Evolutionary conservation across 1,284 basidiomycete species (phyloP).

Genomic region (Cryptococcus sp.): DNA sequence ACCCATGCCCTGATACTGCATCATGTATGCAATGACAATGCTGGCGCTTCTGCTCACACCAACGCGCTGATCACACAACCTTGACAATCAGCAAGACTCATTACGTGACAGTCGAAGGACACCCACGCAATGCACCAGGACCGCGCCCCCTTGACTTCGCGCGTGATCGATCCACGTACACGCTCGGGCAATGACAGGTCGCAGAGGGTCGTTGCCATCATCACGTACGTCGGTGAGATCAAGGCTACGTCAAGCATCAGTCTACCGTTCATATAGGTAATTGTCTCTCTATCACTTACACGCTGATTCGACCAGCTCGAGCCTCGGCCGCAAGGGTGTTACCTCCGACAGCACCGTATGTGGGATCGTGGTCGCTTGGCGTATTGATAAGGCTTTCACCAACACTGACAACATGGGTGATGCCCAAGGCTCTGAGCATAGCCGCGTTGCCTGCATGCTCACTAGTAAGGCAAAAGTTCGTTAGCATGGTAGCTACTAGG

Average conservation of each 20-base stretch:
- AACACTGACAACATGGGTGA: constrained; percentile 95
- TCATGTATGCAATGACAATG: constrained; percentile 94
- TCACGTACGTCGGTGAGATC: constrained; percentile 60
- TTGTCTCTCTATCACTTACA: constrained; percentile 26
- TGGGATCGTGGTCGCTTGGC: constrained; percentile 27
- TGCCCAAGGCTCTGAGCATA: constrained; percentile 94
- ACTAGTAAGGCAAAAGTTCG: constrained; percentile 53
- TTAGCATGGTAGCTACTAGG: constrained; percentile 4
- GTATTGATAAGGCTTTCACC: constrained; percentile 64
- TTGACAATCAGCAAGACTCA: neutral
- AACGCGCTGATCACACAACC: constrained; percentile 60
- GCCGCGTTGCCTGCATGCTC: constrained; percentile 92
- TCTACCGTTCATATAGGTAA: neutral
- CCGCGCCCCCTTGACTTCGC: constrained; percentile 75
- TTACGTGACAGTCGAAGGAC: neutral
- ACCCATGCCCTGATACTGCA: constrained; percentile 85
- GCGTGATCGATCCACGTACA: constrained; percentile 93
- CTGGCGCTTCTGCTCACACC: constrained; percentile 92
- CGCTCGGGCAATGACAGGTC: constrained; percentile 80
- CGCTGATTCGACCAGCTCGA: constrained; percentile 44
- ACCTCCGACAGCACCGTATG: constrained; percentile 30
- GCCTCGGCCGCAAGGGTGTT: constrained; percentile 44
- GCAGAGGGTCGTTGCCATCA: constrained; percentile 92
- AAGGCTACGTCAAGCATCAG: constrained; percentile 28
- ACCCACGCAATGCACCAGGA: constrained; percentile 82